Percentiles rank a stretch among this genome's conserved stretches.
Conservation (phyloP, 192 early-diverging fungal species). For the Linnemannia schmuckeri region DNA sequence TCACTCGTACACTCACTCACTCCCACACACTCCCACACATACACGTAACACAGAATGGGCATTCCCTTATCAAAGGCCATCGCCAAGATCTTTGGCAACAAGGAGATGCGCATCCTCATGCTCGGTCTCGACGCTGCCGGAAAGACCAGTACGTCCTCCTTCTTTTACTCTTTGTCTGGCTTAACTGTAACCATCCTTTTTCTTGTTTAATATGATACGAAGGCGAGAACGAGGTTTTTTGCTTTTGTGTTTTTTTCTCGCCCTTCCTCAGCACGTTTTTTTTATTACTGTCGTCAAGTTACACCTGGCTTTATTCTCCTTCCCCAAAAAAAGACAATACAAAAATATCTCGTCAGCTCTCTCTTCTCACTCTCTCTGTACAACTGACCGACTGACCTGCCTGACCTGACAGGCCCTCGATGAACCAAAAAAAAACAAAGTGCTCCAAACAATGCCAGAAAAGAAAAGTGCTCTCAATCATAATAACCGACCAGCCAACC, state of each 20-base stretch:
- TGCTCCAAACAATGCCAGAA: not conserved
- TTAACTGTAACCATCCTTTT: not conserved
- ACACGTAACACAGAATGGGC: constrained; percentile 75
- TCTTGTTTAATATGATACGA: not conserved
- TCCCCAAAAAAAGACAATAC: not conserved
- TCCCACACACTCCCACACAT: constrained; percentile 9
- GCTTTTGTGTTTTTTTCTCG: not conserved
- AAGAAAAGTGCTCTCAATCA: constrained; percentile 40
- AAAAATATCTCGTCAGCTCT: constrained; percentile 8
- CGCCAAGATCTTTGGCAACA: constrained; percentile 85
- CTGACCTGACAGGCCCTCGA: not conserved
- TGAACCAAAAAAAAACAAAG: constrained; percentile 11
- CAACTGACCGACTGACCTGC: not conserved
- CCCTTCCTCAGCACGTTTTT: not conserved
- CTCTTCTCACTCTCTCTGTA: not conserved
- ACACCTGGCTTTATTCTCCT: constrained; percentile 1
- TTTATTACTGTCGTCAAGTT: constrained; percentile 2
- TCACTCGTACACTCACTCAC: not conserved
- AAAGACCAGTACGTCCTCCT: constrained; percentile 83
- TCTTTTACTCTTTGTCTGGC: not conserved
- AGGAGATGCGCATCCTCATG: constrained; percentile 98
- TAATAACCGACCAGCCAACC: constrained; percentile 13
- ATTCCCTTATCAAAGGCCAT: constrained; percentile 82
- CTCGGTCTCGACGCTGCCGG: constrained; percentile 91
- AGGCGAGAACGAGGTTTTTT: not conserved